phyloP scores from a whole-genome alignment of 768 basidiomycete species.

The Tulasnella calospora region DNA sequence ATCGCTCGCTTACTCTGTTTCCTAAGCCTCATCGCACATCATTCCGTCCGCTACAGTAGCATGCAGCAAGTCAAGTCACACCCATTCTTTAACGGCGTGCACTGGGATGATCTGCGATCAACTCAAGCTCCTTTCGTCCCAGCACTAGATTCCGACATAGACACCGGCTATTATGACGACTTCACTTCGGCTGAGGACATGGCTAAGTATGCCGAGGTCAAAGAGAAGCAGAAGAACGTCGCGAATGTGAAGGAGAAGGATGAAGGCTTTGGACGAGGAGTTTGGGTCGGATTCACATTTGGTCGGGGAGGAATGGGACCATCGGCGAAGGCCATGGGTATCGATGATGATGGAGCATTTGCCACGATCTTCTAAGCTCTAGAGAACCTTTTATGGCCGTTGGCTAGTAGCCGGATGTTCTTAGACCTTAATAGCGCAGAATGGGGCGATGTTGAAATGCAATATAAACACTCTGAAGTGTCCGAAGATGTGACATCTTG shows the following conservation, averaged over 20 bases:
- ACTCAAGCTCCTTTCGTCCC: conserved; percentile 88
- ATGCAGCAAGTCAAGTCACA: conserved; percentile 68
- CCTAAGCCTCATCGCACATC: conserved; percentile 76
- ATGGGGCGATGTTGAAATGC: background rate
- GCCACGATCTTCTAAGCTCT: conserved; percentile 29
- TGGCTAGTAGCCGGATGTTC: background rate
- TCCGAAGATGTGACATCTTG: background rate
- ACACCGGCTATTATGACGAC: conserved; percentile 93
- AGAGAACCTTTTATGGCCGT: background rate
- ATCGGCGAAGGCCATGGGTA: conserved; percentile 13
- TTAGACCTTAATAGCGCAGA: background rate
- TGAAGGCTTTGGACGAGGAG: conserved; percentile 61
- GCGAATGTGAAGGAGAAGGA: conserved; percentile 88
- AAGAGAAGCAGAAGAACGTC: conserved; percentile 94
- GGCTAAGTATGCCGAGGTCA: conserved; percentile 98
- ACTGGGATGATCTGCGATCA: conserved; percentile 75
- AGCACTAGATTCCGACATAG: conserved; percentile 86
- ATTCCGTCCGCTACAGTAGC: conserved; percentile 70
- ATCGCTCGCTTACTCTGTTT: background rate
- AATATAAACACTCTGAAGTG: background rate
- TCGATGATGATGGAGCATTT: conserved; percentile 25
- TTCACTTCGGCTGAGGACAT: conserved; percentile 86
- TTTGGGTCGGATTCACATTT: conserved; percentile 91
- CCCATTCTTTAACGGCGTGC: conserved; percentile 72
- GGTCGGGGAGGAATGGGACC: conserved; percentile 74